Percentiles rank a stretch among this genome's conserved stretches.
Evolutionary conservation across 73 alveolate species (phyloP).

Genomic region (Paramecium biaurelia): DNA sequence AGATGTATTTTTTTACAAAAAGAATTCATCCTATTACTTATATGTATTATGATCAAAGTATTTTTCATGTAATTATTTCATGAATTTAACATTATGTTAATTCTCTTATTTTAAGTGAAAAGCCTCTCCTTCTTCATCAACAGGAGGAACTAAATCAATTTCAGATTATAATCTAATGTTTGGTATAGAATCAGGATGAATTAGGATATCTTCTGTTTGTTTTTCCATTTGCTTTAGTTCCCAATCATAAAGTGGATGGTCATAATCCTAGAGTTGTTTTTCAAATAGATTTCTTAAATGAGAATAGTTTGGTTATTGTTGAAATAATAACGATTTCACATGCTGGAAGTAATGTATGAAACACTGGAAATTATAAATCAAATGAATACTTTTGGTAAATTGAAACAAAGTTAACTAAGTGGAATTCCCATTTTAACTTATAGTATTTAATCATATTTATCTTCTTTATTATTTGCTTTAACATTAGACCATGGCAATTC

Average conservation of each 20-base stretch:
- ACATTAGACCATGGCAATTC: slow-evolving; percentile 76
- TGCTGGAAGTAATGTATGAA: slow-evolving; percentile 69
- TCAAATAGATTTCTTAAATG: slow-evolving; percentile 32
- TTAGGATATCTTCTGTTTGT: not conserved
- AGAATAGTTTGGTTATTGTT: slow-evolving; percentile 73
- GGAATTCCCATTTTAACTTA: slow-evolving; percentile 70
- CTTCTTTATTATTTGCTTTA: slow-evolving; percentile 59
- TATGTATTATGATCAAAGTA: not conserved
- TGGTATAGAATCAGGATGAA: not conserved
- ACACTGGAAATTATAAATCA: not conserved
- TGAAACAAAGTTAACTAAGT: slow-evolving; percentile 70
- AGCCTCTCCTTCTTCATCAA: slow-evolving; percentile 53
- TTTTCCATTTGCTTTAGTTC: not conserved
- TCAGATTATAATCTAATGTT: not conserved
- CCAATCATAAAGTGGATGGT: slow-evolving; percentile 14
- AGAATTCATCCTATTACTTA: not conserved
- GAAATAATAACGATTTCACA: slow-evolving; percentile 65
- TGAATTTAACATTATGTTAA: not conserved
- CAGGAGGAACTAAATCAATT: slow-evolving; percentile 34
- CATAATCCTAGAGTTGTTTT: not conserved
- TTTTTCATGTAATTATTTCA: slow-evolving; percentile 51
- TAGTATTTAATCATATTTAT: slow-evolving; percentile 72
- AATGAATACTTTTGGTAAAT: slow-evolving; percentile 62
- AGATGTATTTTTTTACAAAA: not conserved
- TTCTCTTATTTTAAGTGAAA: not conserved